These are phyloP conservation scores for Alternaria viburni DNA, from an alignment of 2,329 filamentous ascomycete genomes.

Conservation along the genomic window DNA sequence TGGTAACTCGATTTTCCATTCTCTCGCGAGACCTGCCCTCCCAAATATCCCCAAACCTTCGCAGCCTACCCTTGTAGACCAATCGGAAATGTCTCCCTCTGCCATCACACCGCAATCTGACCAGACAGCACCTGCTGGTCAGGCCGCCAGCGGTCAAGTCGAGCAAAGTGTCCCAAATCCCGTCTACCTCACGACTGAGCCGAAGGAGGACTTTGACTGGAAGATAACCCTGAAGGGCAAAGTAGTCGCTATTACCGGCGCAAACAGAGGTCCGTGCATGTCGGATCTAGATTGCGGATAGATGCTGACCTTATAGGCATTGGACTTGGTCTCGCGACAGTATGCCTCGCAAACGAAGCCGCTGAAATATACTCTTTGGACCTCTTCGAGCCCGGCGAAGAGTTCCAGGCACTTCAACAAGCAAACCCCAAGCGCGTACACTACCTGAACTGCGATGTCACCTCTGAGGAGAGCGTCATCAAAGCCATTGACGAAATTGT, in stretches of 20 bases:
- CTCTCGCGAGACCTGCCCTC: constrained; percentile 19
- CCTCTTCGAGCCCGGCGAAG: constrained; percentile 55
- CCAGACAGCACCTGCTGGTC: constrained; percentile 20
- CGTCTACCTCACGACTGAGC: constrained; percentile 51
- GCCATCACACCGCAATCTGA: constrained; percentile 27
- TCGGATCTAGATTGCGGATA: constrained; percentile 37
- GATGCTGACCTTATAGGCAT: constrained; percentile 7
- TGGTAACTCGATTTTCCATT: not conserved
- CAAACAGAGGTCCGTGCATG: constrained; percentile 23
- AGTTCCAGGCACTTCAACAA: constrained; percentile 52
- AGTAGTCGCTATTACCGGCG: constrained; percentile 41
- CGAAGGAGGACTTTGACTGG: constrained; percentile 54
- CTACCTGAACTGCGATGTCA: constrained; percentile 58
- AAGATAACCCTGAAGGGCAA: constrained; percentile 54
- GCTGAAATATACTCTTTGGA: constrained; percentile 58
- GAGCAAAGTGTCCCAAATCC: constrained; percentile 36
- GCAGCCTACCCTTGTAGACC: not conserved
- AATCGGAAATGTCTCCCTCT: constrained; percentile 38
- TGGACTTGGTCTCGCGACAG: constrained; percentile 55
- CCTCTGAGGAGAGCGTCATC: constrained; percentile 54
- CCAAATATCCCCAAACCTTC: constrained; percentile 11
- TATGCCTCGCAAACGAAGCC: constrained; percentile 56
- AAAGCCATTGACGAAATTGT: constrained; percentile 57
- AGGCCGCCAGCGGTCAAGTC: constrained; percentile 21
- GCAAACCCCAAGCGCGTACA: constrained; percentile 52